Conservation (phyloP, 139 green algal species). For the Nannochloris sp. region DNA sequence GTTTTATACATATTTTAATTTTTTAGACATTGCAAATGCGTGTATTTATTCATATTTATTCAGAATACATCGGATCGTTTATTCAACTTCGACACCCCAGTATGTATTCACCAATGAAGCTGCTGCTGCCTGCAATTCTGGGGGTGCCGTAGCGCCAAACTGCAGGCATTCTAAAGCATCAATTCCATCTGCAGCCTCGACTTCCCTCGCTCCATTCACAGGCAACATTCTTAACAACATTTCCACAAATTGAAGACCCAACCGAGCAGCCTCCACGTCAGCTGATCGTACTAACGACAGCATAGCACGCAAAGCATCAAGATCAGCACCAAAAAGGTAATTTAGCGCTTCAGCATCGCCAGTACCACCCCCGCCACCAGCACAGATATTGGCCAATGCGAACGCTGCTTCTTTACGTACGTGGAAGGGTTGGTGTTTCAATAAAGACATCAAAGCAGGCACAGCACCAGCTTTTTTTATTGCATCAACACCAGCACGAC, state of each 20-base stretch:
- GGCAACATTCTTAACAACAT: slow-evolving; percentile 34
- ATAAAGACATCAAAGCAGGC: slow-evolving; percentile 16
- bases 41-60: too few relatives aligned
- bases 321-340: slow-evolving; percentile 26
- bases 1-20: too few relatives aligned
- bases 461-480: slow-evolving; percentile 11
- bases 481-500: slow-evolving; percentile 5
- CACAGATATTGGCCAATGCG: slow-evolving; percentile 35
- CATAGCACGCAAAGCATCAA: slow-evolving; percentile 19
- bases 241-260: slow-evolving; percentile 39
- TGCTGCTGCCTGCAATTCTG: slow-evolving; percentile 28
- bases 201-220: slow-evolving; percentile 10
- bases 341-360: slow-evolving; percentile 19
- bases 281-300: slow-evolving; percentile 25
- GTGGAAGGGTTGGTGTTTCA: slow-evolving; percentile 33
- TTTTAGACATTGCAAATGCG: too few relatives aligned
- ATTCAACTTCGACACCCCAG: slow-evolving; percentile 6
- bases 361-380: slow-evolving; percentile 9
- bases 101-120: slow-evolving; percentile 39
- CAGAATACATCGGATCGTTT: too few relatives aligned
- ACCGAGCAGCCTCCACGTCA: slow-evolving; percentile 31
- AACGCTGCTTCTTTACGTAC: slow-evolving; percentile 43
- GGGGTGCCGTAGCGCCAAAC: slow-evolving; percentile 14
- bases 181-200: slow-evolving; percentile 44
- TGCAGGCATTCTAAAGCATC: slow-evolving; percentile 36